A percentile compares a stretch with the other conserved stretches of the same genome.
Conservation (phyloP, 116 monocot species). For the Dioscorea cayenensis region DNA sequence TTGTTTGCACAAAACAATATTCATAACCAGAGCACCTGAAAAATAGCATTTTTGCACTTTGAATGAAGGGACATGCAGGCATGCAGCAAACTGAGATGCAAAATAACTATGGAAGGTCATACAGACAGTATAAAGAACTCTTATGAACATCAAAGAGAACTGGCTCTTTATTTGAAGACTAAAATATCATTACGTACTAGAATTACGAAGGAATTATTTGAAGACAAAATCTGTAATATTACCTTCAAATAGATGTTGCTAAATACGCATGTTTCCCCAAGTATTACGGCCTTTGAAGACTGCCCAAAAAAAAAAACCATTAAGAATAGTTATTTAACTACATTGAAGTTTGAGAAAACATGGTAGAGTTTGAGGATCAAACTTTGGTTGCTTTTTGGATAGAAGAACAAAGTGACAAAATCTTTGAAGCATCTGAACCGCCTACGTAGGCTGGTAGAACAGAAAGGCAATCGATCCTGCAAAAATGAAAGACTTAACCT, state of each 20-base stretch:
- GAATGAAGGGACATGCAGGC: no score
- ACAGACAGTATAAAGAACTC: no score
- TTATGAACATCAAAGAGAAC: no score
- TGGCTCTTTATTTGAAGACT: no score
- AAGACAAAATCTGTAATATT: not conserved
- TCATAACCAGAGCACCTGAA: not conserved
- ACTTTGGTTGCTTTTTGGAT: constrained; percentile 75
- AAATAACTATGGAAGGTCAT: not conserved
- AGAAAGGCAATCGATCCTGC: constrained; percentile 82
- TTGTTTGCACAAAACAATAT: not conserved
- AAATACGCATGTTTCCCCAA: constrained; percentile 78
- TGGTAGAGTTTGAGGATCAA: not conserved
- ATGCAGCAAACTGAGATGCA: not conserved
- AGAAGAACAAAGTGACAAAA: constrained; percentile 72
- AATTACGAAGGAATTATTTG: not conserved
- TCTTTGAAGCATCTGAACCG: constrained; percentile 65
- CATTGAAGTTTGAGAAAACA: constrained; percentile 2
- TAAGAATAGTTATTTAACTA: constrained; percentile 6
- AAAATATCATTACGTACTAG: not conserved
- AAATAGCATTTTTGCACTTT: not conserved
- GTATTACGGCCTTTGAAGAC: constrained; percentile 71
- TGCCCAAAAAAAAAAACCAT: constrained; percentile 28
- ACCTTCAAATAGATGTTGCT: constrained; percentile 77
- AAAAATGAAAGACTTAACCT: not conserved
- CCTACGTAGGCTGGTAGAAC: constrained; percentile 74